Evolutionary conservation across 495 filamentous ascomycete species (phyloP).

Genomic region (Lophiotrema nucula): DNA sequence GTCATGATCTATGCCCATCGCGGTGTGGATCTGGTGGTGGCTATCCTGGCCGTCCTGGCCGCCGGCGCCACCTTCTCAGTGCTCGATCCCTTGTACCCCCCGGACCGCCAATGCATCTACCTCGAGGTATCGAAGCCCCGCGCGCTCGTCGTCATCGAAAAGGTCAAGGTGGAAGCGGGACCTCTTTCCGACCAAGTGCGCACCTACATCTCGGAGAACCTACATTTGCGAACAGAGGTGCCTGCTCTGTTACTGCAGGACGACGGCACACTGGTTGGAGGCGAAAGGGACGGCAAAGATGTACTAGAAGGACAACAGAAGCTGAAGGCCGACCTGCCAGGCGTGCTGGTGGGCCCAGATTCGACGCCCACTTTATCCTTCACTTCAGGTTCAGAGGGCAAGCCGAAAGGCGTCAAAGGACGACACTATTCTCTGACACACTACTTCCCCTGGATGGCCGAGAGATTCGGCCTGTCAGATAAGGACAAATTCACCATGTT

Average conservation of each 20-base stretch:
- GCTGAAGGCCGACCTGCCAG: conserved; percentile 58
- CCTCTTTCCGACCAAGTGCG: conserved; percentile 67
- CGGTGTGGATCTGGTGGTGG: conserved; percentile 67
- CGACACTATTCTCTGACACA: conserved; percentile 84
- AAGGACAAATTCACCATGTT: conserved; percentile 84
- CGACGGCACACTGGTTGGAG: conserved; percentile 72
- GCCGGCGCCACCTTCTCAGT: conserved; percentile 71
- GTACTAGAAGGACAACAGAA: conserved; percentile 56
- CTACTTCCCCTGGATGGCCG: conserved; percentile 92
- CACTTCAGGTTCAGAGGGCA: conserved; percentile 82
- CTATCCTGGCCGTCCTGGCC: conserved; percentile 46
- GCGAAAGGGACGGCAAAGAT: conserved; percentile 63
- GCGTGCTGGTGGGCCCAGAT: conserved; percentile 85
- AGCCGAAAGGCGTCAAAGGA: conserved; percentile 83
- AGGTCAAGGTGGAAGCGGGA: conserved; percentile 74
- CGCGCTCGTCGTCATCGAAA: conserved; percentile 76
- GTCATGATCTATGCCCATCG: conserved; percentile 92
- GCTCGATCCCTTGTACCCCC: conserved; percentile 86
- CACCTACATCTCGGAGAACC: conserved; percentile 69
- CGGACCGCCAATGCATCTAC: conserved; percentile 83
- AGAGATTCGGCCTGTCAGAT: conserved; percentile 70
- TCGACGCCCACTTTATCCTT: conserved; percentile 80
- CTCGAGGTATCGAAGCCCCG: conserved; percentile 83
- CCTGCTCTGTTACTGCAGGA: conserved; percentile 72
- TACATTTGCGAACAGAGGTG: conserved; percentile 71